Conservation (phyloP, 305 asterid species). For the Solanum chacoense region DNA sequence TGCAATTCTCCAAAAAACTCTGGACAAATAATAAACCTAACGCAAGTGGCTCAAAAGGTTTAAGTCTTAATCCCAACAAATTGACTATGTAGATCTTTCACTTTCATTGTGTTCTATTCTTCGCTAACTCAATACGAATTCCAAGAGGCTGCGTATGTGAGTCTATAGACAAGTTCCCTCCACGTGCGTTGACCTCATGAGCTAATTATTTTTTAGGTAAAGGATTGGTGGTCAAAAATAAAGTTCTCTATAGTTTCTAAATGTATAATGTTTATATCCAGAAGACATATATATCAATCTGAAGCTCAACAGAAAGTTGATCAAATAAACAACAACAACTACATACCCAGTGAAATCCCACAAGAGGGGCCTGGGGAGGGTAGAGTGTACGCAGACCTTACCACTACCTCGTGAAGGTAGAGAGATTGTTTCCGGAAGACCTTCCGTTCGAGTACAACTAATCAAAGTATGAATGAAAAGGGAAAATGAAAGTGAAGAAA, state of each 20-base stretch:
- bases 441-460: not conserved
- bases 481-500: not conserved
- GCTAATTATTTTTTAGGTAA: not conserved
- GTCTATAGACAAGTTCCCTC: not conserved
- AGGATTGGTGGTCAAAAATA: not conserved
- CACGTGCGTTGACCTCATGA: not conserved
- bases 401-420: not conserved
- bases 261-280: not conserved
- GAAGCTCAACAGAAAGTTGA: not conserved
- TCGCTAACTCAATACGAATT: not conserved
- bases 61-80: not conserved
- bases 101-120: not conserved
- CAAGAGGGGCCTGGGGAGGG: not conserved
- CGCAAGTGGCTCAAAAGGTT: not conserved
- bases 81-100: not conserved
- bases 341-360: not conserved
- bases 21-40: not conserved
- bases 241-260: not conserved
- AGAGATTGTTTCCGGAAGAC: not conserved
- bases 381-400: not conserved
- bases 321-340: not conserved
- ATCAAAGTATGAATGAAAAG: not conserved
- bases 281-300: not conserved
- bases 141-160: not conserved
- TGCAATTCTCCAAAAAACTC: not conserved